These are phyloP conservation scores for Tetrahymena borealis DNA, from an alignment of 73 alveolate species.

Conservation along the genomic window DNA sequence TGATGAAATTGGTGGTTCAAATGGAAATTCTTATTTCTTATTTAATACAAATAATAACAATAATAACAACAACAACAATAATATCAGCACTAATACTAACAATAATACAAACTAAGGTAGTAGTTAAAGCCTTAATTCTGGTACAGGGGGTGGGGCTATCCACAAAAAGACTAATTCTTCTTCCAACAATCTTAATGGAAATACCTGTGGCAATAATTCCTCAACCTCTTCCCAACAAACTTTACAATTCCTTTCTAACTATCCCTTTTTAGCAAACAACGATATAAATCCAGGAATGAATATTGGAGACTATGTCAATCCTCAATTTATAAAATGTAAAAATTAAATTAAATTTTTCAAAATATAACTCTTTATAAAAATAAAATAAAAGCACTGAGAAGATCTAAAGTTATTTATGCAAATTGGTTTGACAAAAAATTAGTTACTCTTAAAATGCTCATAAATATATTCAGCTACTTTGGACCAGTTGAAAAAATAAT, in stretches of 20 bases:
- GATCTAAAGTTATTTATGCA: slow-evolving; percentile 41
- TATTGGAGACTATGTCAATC: neutral
- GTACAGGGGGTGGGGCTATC: neutral
- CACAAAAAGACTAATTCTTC: neutral
- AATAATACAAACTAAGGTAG: neutral
- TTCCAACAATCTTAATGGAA: neutral
- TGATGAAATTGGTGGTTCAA: neutral
- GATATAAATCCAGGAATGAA: neutral
- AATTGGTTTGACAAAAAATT: slow-evolving; percentile 37
- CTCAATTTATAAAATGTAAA: neutral
- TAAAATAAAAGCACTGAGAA: slow-evolving; percentile 4
- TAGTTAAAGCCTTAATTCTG: neutral
- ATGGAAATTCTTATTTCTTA: neutral
- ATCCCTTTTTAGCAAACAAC: neutral
- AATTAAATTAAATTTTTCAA: neutral
- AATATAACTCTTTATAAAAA: neutral
- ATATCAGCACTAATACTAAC: neutral
- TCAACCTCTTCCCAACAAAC: neutral
- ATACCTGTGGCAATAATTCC: neutral
- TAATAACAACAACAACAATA: neutral
- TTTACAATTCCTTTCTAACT: neutral
- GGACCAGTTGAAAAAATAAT: slow-evolving; percentile 41
- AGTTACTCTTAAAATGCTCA: slow-evolving; percentile 26
- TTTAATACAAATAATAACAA: neutral
- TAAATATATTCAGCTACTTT: slow-evolving; percentile 29